Evolutionary conservation across 352 stramenopile genomes (phyloP).

Genomic region (Phytophthora kernoviae): DNA sequence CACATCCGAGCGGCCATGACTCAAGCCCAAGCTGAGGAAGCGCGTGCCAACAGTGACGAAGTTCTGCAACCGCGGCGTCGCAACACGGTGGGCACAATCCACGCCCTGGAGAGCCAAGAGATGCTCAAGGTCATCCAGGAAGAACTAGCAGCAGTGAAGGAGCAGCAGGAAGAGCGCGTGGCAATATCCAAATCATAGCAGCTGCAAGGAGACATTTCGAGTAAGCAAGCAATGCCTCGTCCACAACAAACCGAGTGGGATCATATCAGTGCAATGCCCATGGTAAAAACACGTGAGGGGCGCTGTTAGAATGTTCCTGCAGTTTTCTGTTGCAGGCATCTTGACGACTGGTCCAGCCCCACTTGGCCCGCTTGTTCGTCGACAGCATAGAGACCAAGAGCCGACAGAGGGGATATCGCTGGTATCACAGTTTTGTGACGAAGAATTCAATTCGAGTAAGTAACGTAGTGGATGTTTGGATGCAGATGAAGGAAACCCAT

Average conservation of each 20-base stretch:
- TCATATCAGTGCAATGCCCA: too few relatives aligned
- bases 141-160: constrained; percentile 13
- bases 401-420: not conserved
- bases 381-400: not conserved
- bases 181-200: constrained; percentile 9
- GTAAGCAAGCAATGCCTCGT: not conserved
- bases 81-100: constrained; percentile 55
- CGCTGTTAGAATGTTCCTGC: too few relatives aligned
- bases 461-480: too few relatives aligned
- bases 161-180: constrained; percentile 11
- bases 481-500: too few relatives aligned
- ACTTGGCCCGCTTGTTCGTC: not conserved
- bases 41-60: constrained; percentile 10
- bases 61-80: constrained; percentile 21
- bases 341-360: too few relatives aligned
- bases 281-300: too few relatives aligned
- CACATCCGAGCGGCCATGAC: constrained; percentile 41
- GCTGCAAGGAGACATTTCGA: not conserved
- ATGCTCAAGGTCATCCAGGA: constrained; percentile 42
- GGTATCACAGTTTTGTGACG: too few relatives aligned
- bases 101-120: constrained; percentile 66
- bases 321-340: not conserved
- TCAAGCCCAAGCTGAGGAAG: constrained; percentile 20
- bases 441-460: too few relatives aligned
- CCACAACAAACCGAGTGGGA: not conserved